phyloP scores from a whole-genome alignment of 257 asterid species.

The Solanum chilense region DNA sequence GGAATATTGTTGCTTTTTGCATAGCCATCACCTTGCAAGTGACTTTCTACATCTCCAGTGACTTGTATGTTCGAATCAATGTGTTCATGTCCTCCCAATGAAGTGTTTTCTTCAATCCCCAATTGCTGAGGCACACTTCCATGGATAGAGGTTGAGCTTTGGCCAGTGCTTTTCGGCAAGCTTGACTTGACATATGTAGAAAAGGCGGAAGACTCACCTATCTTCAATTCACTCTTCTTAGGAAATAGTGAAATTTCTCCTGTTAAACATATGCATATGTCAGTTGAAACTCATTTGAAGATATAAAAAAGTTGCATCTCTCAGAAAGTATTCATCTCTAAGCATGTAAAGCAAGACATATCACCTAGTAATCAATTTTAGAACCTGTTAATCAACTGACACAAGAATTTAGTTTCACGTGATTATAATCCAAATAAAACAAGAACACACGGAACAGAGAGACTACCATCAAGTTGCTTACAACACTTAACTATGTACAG shows the following conservation, averaged over 20 bases:
- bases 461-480: background rate
- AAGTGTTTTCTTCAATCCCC: conserved; percentile 13
- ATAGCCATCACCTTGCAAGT: conserved; percentile 25
- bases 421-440: background rate
- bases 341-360: background rate
- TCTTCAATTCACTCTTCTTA: conserved; percentile 58
- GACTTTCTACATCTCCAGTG: conserved; percentile 16
- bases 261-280: conserved; percentile 3
- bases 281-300: background rate
- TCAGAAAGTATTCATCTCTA: background rate
- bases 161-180: conserved; percentile 30
- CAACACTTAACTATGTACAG: background rate
- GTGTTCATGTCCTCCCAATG: conserved; percentile 12
- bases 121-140: conserved; percentile 20
- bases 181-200: conserved; percentile 76
- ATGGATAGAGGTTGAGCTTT: conserved; percentile 8
- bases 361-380: background rate
- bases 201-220: conserved; percentile 88
- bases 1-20: conserved; percentile 29
- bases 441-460: background rate
- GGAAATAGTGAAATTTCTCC: conserved; percentile 44
- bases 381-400: background rate
- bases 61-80: conserved; percentile 12
- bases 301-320: background rate
- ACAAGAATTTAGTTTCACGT: background rate